Evolutionary conservation across 331 rosid species (phyloP).

Genomic region (Phaseolus coccineus): DNA sequence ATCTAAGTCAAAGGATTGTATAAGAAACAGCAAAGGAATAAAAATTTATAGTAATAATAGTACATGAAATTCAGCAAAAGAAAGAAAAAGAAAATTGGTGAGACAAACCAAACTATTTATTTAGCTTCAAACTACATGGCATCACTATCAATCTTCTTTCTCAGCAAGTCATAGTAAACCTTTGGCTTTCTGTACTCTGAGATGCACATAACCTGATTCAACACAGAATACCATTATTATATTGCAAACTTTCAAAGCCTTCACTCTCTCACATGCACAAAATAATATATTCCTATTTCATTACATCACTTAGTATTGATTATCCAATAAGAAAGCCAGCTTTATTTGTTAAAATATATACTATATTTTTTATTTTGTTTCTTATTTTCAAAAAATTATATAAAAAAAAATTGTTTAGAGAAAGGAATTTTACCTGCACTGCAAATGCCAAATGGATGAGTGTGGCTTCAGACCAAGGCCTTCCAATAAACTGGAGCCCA

Average conservation of each 20-base stretch:
- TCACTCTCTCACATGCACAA: too few relatives aligned
- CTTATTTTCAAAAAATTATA: too few relatives aligned
- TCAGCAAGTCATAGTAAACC: constrained; percentile 66
- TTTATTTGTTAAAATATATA: too few relatives aligned
- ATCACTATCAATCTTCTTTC: constrained; percentile 25
- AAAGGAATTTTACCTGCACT: constrained; percentile 63
- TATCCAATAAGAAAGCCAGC: too few relatives aligned
- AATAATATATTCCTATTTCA: too few relatives aligned
- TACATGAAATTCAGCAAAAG: constrained; percentile 2
- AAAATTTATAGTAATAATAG: constrained; percentile 1
- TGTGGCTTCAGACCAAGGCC: constrained; percentile 95
- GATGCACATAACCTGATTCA: constrained; percentile 63
- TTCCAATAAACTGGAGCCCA: constrained; percentile 93
- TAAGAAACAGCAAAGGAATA: not conserved
- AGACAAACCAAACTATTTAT: constrained; percentile 28
- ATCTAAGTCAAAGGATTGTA: too few relatives aligned
- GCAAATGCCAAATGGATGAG: constrained; percentile 78
- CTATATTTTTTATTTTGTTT: too few relatives aligned
- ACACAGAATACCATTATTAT: constrained; percentile 3
- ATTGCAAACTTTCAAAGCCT: too few relatives aligned
- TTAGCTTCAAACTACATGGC: constrained; percentile 27
- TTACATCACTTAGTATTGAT: too few relatives aligned
- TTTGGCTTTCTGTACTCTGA: constrained; percentile 68
- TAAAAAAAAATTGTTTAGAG: not conserved
- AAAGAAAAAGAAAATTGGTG: constrained; percentile 20